Base-by-base conservation (phyloP, 2,329 filamentous ascomycete genomes). In the Dothistroma pini region DNA sequence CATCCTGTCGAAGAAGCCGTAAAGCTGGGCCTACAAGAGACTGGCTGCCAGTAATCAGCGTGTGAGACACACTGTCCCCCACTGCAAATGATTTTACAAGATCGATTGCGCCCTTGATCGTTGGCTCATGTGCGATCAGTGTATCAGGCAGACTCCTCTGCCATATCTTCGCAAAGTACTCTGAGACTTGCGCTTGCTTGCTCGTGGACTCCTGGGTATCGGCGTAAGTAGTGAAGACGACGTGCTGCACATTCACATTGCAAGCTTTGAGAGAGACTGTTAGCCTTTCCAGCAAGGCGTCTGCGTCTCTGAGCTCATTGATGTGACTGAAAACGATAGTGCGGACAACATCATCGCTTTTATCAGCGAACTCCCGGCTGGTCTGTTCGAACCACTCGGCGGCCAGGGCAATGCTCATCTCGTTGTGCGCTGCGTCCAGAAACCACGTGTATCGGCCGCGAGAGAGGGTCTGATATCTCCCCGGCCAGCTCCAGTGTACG, bases 401-500 rank as follows among this genome's bases (percentile, higher is more conserved):
- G 14, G 73, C 72, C 57, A 75, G 67, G 5, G 57, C 63, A 4
- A 79, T 63, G 65, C 78, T 79, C 63, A 79, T 63, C 5, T 74
- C 70, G 56, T 79, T 80, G 61, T 80, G 77, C 1, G 78, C 78
- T 11, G 75, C 74, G 61, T 80, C 77, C 22, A 80, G 59, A 56
- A 73, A 78, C 77, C 77, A 80, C 1, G 61, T 61, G 19, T 35
- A n/a, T 10, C 52, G 21, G 10, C n/a, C 31, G 10, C 52, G 48
- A 21, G 16, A 32, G 10, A 70, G 29, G 9, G 61, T 59, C 29
- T 71, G 66, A 50, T 68, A 70, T 19, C 68, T 63, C 31, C 68
- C 68, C 11, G 69, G 69, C 69, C 67, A 69, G 16, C 56, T 51
- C 53, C 63, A 66, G 11, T 64, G 53, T 31, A 65, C 38, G 5